These are phyloP conservation scores for Zalaria sp. DNA, from an alignment of 2,329 filamentous ascomycete genomes.

Conservation along the genomic window DNA sequence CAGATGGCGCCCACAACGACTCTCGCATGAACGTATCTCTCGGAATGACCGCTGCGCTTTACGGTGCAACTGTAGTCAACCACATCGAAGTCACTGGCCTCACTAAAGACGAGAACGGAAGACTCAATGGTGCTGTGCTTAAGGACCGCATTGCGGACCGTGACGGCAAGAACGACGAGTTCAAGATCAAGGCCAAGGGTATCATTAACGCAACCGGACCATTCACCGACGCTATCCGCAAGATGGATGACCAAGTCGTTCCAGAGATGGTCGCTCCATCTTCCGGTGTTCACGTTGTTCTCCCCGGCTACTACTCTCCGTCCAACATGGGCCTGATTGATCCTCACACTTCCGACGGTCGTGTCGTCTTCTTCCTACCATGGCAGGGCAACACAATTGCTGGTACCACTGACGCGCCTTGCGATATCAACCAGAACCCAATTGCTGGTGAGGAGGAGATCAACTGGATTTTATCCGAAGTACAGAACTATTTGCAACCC, in stretches of 20 bases:
- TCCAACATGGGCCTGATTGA: conserved; percentile 80
- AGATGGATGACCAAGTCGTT: conserved; percentile 61
- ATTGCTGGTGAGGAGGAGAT: conserved; percentile 73
- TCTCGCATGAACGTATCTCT: conserved; percentile 85
- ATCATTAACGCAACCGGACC: conserved; percentile 83
- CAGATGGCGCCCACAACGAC: conserved; percentile 80
- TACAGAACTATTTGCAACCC: conserved; percentile 66
- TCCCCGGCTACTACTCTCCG: conserved; percentile 77
- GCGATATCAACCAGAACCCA: conserved; percentile 57
- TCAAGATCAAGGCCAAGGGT: conserved; percentile 63
- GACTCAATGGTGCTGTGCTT: conserved; percentile 57
- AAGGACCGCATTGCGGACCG: conserved; percentile 56
- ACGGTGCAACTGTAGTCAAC: conserved; percentile 70
- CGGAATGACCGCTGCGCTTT: conserved; percentile 78
- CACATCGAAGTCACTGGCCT: conserved; percentile 69
- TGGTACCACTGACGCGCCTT: conserved; percentile 72
- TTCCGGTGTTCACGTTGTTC: conserved; percentile 73
- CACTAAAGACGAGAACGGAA: conserved; percentile 59
- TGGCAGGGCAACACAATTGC: conserved; percentile 91
- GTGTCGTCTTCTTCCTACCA: conserved; percentile 85
- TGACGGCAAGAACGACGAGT: conserved; percentile 48
- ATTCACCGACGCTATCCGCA: conserved; percentile 73
- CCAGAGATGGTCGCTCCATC: conserved; percentile 74
- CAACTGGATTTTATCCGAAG: conserved; percentile 74
- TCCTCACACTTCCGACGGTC: conserved; percentile 71